Conservation (phyloP, 129 eudicot genomes). For the Sambucus nigra region DNA sequence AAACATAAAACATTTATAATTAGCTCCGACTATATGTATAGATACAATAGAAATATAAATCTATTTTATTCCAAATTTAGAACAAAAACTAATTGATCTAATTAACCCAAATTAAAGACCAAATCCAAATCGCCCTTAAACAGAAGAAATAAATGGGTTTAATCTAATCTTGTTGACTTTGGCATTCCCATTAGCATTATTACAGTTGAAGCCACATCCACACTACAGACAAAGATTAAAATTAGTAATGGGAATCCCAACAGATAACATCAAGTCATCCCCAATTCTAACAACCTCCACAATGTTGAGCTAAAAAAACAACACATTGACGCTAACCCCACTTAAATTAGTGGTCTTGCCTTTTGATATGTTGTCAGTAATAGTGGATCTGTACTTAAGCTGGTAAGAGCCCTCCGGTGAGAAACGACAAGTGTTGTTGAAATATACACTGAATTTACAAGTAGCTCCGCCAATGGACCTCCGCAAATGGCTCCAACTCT, state of each 20-base stretch:
- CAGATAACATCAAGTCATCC: slow-evolving; percentile 56
- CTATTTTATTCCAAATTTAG: too few species aligned
- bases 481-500: too few species aligned
- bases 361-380: slow-evolving; percentile 40
- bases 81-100: too few species aligned
- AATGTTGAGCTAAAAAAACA: slow-evolving; percentile 63
- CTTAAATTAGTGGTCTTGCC: slow-evolving; percentile 32
- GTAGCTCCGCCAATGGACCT: slow-evolving; percentile 39
- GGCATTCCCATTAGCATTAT: slow-evolving; percentile 3
- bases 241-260: slow-evolving; percentile 57
- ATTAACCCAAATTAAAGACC: too few species aligned
- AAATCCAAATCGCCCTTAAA: slow-evolving; percentile 17
- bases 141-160: slow-evolving; percentile 29
- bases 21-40: too few species aligned
- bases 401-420: slow-evolving; percentile 59
- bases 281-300: slow-evolving; percentile 47
- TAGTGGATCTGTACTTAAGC: slow-evolving; percentile 44
- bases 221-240: slow-evolving; percentile 64
- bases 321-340: slow-evolving; percentile 65
- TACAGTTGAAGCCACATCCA: slow-evolving; percentile 79
- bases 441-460: slow-evolving; percentile 53
- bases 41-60: too few species aligned
- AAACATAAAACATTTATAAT: too few species aligned
- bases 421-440: slow-evolving; percentile 51
- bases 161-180: slow-evolving; percentile 21